Evolutionary conservation across 345 rosid species (phyloP), one percentile per base, ranked within the genome.

Genomic region (Atalantia buxifolia): DNA sequence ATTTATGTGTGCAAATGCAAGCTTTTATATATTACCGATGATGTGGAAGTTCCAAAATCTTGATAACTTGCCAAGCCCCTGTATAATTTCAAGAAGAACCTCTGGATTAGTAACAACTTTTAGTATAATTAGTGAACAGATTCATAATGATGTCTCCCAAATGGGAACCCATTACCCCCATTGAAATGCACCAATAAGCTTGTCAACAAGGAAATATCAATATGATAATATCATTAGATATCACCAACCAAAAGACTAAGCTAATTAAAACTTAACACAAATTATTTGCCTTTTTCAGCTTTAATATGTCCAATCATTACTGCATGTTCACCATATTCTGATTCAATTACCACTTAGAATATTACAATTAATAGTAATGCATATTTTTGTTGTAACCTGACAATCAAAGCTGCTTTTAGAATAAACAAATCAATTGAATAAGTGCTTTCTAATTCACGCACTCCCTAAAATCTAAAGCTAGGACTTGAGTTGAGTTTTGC

Each of bases 101-200:
- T 64, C 30, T 65, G n/a, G 64, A 76, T 76, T 35, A 33, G 22
- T 4, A 66, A 48, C 14, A 73, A 73, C 10, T 30, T 22, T 22
- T 8, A 4, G 2, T 19, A 27, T 3, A 66, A 74, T 61, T 6
- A 65, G 45, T 3, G 40, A 50, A 22, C 42, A 7, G 36, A 33
- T n/a, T 50, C 33, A 76, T 76, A 35, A 76, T 65, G 50, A 4
- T 76, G 78, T 76, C 71, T 76, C 64, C 72, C n/a, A 24, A 33
- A 76, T 42, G 53, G 62, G 50, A 65, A 22, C 50, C 64, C 53
- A 76, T 50, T 9, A 18, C 7, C 42, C 42, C 4, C 21, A 7
- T 30, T 14, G 12, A 18, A 35, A 8, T 2, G 10, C 24, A 55
- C 72, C 56, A 5, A 16, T 48, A 64, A 75, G 63, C 4, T 13